Percentiles rank a stretch among this genome's conserved stretches.
These are phyloP conservation scores for Chlorophyllum brunneum DNA, from an alignment of 768 basidiomycete species.

Conservation along the genomic window DNA sequence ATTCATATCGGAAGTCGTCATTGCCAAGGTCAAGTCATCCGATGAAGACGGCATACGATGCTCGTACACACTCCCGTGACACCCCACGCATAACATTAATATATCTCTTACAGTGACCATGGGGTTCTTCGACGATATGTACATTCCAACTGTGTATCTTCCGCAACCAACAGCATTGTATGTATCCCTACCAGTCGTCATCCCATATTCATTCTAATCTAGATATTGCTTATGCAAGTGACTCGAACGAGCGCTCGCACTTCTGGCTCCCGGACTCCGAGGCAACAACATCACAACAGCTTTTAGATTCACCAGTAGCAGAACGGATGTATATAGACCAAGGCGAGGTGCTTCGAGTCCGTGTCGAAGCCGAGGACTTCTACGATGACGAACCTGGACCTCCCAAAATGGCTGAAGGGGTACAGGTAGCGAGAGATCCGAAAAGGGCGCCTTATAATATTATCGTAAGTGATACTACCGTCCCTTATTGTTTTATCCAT, in stretches of 20 bases:
- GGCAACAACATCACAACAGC: conserved; percentile 48
- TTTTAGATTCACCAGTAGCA: conserved; percentile 62
- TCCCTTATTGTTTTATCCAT: not conserved
- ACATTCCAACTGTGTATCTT: conserved; percentile 74
- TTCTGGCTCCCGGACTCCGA: conserved; percentile 76
- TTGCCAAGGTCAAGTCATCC: conserved; percentile 85
- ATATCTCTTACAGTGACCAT: conserved; percentile 62
- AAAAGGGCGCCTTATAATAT: conserved; percentile 64
- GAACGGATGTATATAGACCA: conserved; percentile 82
- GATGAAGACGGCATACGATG: conserved; percentile 83
- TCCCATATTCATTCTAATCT: not conserved
- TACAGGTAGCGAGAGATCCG: conserved; percentile 46
- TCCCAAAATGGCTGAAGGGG: conserved; percentile 69
- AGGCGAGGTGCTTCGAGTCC: conserved; percentile 70
- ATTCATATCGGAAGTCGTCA: conserved; percentile 83
- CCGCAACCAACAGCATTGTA: conserved; percentile 82
- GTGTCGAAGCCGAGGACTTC: conserved; percentile 80
- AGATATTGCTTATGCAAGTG: conserved; percentile 36
- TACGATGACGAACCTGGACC: conserved; percentile 86
- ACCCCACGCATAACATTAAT: not conserved
- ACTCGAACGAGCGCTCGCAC: conserved; percentile 77
- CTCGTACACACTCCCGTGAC: conserved; percentile 32
- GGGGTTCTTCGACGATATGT: conserved; percentile 94
- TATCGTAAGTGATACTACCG: conserved; percentile 40
- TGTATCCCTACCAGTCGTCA: conserved; percentile 21